These are phyloP conservation scores for Medicago truncatula DNA, from an alignment of 306 rosid species.

Conservation along the genomic window DNA sequence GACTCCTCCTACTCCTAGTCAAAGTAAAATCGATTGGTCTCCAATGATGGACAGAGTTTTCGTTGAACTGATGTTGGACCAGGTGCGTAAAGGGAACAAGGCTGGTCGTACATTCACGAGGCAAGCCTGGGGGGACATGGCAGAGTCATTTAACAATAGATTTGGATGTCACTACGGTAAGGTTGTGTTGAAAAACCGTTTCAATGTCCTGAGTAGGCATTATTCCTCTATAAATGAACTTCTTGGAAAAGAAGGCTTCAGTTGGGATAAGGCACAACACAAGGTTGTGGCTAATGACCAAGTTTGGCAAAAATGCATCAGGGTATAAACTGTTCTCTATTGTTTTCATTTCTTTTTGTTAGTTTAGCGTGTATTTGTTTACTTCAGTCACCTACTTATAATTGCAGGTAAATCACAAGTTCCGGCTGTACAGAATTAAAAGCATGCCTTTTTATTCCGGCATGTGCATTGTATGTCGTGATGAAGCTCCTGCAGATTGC, in stretches of 20 bases:
- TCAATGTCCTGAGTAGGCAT: conserved; percentile 57
- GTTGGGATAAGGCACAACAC: conserved; percentile 54
- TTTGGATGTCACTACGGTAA: conserved; percentile 49
- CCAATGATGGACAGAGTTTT: conserved; percentile 58
- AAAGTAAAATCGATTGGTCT: conserved; percentile 51
- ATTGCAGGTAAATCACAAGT: conserved; percentile 59
- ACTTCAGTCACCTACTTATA: conserved; percentile 16
- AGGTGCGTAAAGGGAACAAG: conserved; percentile 56
- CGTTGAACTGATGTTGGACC: conserved; percentile 60
- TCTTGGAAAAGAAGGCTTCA: conserved; percentile 58
- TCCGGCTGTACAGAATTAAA: conserved; percentile 49
- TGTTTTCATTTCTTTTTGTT: neutral
- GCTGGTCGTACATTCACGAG: conserved; percentile 52
- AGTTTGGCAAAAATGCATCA: conserved; percentile 56
- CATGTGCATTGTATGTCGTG: conserved; percentile 53
- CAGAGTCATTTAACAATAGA: conserved; percentile 50
- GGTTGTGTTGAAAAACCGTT: conserved; percentile 61
- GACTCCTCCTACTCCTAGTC: conserved; percentile 18
- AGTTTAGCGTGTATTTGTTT: conserved; percentile 24
- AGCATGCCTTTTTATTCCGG: conserved; percentile 57
- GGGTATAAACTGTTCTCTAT: conserved; percentile 40
- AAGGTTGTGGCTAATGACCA: conserved; percentile 60
- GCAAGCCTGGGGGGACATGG: conserved; percentile 61
- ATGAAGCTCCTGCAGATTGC: conserved; percentile 47
- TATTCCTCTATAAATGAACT: conserved; percentile 48